Evolutionary conservation across 306 rosid species (phyloP), one percentile per base, ranked within the genome.

Genomic region (Begonia fuchsioides): DNA sequence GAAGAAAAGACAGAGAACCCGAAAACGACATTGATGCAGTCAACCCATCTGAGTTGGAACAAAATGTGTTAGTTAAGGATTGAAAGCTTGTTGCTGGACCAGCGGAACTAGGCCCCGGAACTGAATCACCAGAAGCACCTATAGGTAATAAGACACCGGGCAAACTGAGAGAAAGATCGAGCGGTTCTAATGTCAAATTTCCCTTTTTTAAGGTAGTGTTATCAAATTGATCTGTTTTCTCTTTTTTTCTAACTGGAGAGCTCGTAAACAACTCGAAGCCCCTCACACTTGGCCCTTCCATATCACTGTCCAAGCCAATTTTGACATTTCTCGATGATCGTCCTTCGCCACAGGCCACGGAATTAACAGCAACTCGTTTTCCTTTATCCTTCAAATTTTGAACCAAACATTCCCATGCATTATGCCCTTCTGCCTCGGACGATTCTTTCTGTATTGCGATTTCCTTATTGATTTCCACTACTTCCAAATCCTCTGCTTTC

Each of bases 131-230:
- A 55, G 80, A 47, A 38, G 72, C 85, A 61, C 98, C 94, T 39
- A 90, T 73, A 10, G 98, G 98, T 57, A 90, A 72, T 75, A 90
- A 62, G 54, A 90, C 94, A 75, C 79, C 81, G 0, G 98, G 98
- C 71, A 90, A 71, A 73, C 96, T 85, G 15, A 90, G 93, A 55
- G 95, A 79, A 59, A 90, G 98, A 61, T 82, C 96, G 63, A 85
- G 81, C 13, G 81, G 81, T 71, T 71, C 94, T 56, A 79, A 61
- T 1, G 50, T 43, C 41, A 86, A 73, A 66, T 63, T 71, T 44
- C 67, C 87, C 43, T 77, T 79, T 59, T 76, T 85, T 32, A 50
- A 64, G 56, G 58, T 62, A 64, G 43, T 73, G 58, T 62, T 73
- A 61, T 68, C 76, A 2, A 72, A 62, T 51, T 55, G 67, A 8